Evolutionary conservation across 202 grass and related monocot species (phyloP), one percentile per base, ranked within the genome.

Genomic region (Schoenoplectus triqueter): DNA sequence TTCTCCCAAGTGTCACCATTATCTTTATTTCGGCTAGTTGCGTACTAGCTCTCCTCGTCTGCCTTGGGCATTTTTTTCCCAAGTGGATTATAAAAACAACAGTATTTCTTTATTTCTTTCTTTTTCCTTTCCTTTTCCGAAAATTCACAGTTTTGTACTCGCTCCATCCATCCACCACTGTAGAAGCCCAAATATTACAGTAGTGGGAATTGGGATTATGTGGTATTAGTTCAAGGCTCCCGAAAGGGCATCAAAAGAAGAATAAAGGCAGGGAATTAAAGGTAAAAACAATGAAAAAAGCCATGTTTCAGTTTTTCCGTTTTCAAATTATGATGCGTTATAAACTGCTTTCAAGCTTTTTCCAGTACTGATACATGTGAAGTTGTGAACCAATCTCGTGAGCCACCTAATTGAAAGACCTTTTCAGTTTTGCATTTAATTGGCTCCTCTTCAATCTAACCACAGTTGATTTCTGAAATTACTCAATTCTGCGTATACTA

Each of bases 371-470:
- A 48, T 31, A 59, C 65, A 81, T 82, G 64, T 54, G 70, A 73
- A 19, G 6, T 70, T 55, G 73, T 87, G 57, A 86, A 71, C 15
- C 39, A 69, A 80, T 80, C 86, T 73, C 80, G 86, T 83, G 86
- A 87, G 54, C 80, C 69, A 87, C 78, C 78, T 87, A 87, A 80
- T 72, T 72, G 19, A 61, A 50, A 39, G 57, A 40, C 45, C 64
- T 83, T 83, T 69, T 70, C 73, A 74, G 51, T 71, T 87, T 83
- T n/a, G 54, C 80, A 87, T 87, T 87, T 83, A 87, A 87, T 87
- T 69, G 14, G 46, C 81, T 63, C 76, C 14, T 72, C 65, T 64
- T 17, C 64, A 80, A 21, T 80, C 44, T 64, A 54, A 55, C 11
- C 42, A 47, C 73, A 87, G 11, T 67, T 67, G 60, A 11, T 18